Conservation (phyloP, 208 protist species). For the Wallacemonas rigidus region DNA sequence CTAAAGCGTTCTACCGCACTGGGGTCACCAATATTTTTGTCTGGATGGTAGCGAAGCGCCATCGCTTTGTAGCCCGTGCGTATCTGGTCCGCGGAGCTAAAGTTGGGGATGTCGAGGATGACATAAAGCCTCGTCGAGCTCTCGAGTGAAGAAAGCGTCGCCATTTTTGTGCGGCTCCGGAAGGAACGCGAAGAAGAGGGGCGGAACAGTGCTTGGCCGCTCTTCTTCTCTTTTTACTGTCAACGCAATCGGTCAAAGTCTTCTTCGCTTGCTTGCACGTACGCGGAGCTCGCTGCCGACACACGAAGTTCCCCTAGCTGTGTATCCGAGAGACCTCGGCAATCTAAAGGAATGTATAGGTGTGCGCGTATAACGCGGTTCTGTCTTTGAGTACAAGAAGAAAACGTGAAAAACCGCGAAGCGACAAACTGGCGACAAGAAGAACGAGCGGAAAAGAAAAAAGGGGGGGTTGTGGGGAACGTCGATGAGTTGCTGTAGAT, state of each 20-base stretch:
- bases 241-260: no score
- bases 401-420: no score
- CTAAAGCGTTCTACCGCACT: conserved; percentile 85
- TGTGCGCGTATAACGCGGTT: no score
- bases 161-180: background rate
- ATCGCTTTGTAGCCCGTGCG: conserved; percentile 93
- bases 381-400: no score
- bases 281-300: no score
- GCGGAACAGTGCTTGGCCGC: no score
- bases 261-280: no score
- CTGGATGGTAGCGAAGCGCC: conserved; percentile 95
- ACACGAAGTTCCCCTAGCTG: no score
- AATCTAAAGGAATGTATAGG: no score
- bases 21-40: conserved; percentile 91
- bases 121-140: conserved; percentile 70
- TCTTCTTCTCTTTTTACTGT: no score
- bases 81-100: conserved; percentile 86
- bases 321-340: no score
- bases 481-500: background rate
- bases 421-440: background rate
- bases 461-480: background rate
- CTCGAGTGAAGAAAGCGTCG: conserved; percentile 21
- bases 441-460: conserved; percentile 11
- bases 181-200: no score
- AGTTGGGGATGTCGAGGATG: conserved; percentile 80